A percentile compares a stretch with the other conserved stretches of the same genome.
These are phyloP conservation scores for Vaccinium darrowii DNA, from an alignment of 148 eudicot genomes.

Conservation along the genomic window DNA sequence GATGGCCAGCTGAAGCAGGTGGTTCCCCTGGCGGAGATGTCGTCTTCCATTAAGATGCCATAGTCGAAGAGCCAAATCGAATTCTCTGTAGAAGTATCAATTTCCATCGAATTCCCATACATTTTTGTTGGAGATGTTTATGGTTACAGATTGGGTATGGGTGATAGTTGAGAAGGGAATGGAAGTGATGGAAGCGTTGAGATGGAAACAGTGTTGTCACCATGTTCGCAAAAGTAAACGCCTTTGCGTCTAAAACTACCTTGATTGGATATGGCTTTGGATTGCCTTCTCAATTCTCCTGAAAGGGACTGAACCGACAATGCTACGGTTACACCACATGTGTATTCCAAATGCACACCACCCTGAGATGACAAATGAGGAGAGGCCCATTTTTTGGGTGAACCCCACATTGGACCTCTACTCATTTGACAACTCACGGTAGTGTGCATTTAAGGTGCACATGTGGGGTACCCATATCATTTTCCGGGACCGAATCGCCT, in stretches of 20 bases:
- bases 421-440: too few relatives aligned
- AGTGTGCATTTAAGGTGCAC: too few relatives aligned
- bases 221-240: constrained; percentile 4
- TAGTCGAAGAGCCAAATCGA: constrained; percentile 31
- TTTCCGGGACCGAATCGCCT: too few relatives aligned
- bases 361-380: too few relatives aligned
- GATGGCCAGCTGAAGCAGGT: constrained; percentile 24
- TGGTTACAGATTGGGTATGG: neutral
- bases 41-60: constrained; percentile 19
- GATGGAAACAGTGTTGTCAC: neutral
- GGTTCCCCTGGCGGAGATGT: constrained; percentile 17
- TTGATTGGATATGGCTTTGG: neutral
- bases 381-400: too few relatives aligned
- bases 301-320: too few relatives aligned
- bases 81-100: constrained; percentile 25
- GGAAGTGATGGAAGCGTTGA: constrained; percentile 4
- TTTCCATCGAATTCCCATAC: constrained; percentile 20
- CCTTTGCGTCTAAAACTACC: neutral
- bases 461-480: too few relatives aligned
- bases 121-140: neutral
- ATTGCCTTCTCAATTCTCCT: neutral
- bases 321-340: too few relatives aligned
- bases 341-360: too few relatives aligned
- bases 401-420: too few relatives aligned
- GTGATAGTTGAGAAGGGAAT: neutral